These are phyloP conservation scores for Salix koriyanagi DNA, from an alignment of 345 rosid genomes.

Conservation along the genomic window DNA sequence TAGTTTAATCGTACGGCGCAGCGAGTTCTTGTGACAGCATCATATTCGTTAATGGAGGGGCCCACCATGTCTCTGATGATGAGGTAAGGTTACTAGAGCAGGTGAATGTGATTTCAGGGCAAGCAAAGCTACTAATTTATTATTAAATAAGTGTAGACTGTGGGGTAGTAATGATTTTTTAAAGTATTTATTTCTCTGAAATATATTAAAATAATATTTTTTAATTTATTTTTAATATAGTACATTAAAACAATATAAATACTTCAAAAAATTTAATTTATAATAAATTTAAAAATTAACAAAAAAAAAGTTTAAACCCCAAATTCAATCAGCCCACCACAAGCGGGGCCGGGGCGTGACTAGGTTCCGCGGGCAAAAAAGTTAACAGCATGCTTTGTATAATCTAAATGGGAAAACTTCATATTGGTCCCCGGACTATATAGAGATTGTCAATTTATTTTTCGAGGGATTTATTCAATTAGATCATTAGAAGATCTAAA, in stretches of 20 bases:
- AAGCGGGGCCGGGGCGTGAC: too few species aligned
- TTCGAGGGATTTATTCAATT: not conserved
- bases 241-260: too few species aligned
- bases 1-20: constrained; percentile 3
- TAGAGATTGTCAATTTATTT: not conserved
- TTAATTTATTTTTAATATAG: too few species aligned
- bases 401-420: not conserved
- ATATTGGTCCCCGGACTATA: not conserved
- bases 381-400: not conserved
- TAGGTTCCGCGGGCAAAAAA: too few species aligned
- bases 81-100: not conserved
- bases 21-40: not conserved
- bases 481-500: not conserved
- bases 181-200: too few species aligned
- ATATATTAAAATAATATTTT: too few species aligned
- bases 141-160: too few species aligned
- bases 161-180: too few species aligned
- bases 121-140: not conserved
- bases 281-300: too few species aligned
- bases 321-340: too few species aligned
- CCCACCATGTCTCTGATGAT: not conserved
- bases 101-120: not conserved
- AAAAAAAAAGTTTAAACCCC: too few species aligned
- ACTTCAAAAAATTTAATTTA: too few species aligned
- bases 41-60: not conserved